phyloP scores from a whole-genome alignment of 768 basidiomycete species.

The Rhodocollybia butyracea region DNA sequence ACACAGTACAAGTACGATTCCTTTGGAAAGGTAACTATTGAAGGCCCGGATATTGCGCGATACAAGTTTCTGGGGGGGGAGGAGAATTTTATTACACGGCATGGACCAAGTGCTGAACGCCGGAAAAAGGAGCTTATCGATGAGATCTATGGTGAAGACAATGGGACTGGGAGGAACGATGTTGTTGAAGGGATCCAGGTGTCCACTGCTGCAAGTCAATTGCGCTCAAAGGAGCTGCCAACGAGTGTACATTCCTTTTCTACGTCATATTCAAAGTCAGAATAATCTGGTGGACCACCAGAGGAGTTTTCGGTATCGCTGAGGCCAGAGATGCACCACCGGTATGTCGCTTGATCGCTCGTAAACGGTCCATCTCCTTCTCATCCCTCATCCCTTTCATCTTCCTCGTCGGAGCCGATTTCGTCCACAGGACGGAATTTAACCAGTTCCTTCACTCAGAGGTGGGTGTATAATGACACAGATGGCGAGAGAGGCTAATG shows the following conservation, averaged over 20 bases:
- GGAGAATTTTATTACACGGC: too few relatives aligned
- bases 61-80: too few relatives aligned
- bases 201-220: constrained; percentile 36
- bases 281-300: constrained; percentile 30
- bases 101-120: too few relatives aligned
- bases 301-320: constrained; percentile 20
- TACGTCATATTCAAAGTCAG: constrained; percentile 47
- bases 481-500: constrained; percentile 44
- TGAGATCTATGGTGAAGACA: too few relatives aligned
- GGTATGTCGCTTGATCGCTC: constrained; percentile 21
- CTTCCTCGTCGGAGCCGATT: constrained; percentile 28
- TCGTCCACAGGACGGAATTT: constrained; percentile 24
- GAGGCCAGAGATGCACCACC: constrained; percentile 13
- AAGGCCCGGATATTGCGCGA: too few relatives aligned
- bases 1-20: too few relatives aligned
- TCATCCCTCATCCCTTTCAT: constrained; percentile 28
- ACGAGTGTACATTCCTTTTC: constrained; percentile 13
- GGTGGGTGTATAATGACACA: constrained; percentile 55
- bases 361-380: constrained; percentile 38
- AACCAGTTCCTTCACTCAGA: constrained; percentile 29
- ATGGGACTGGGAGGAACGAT: constrained; percentile 13
- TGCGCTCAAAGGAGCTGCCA: neutral
- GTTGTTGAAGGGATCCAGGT: constrained; percentile 43
- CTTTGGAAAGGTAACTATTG: too few relatives aligned
- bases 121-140: too few relatives aligned